Base-by-base conservation (phyloP, 169 alveolate species). In the Eimeria tenella region DNA sequence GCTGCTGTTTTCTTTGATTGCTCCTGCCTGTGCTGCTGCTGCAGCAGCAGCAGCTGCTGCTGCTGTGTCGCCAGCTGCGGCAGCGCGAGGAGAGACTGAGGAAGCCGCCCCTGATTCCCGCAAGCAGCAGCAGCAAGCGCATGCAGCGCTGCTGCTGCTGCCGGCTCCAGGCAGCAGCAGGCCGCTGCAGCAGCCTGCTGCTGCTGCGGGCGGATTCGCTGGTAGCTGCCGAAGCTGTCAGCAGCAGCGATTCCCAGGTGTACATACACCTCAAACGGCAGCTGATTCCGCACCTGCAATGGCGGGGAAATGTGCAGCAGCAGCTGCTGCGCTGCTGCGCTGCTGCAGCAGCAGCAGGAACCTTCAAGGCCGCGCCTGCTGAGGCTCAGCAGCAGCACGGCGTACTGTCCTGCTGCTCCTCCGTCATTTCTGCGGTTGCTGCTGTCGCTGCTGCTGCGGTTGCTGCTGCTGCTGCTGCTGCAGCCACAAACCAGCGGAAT, bases 261-360 rank as follows among this genome's bases (percentile, higher is more conserved):
- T 79, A 6, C 71, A 53, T 49, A 79, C 87, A 79, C 87, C 68
- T 50, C 87, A 79, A 79, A 79, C n/a, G 87, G 87, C 50, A 79
- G 87, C 71, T n/a, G 49, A 4, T 68, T 79, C n/a, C 68, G 63
- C n/a, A 79, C 87, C 5, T 68, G 19, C 0, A 79, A 19, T 13
- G 87, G 71, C 21, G 87, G 68, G 3, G 53, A 6, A n/a, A 79
- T n/a, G 70, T n/a, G 87, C 87, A 79, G 87, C 87, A 79, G 42
- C 42, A 79, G 87, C 68, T 79, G 87, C 87, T 79, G 87, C 84
- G 58, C 58, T n/a, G 70, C 71, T 49, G 60, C 86, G 0, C 25
- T 25, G 70, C 87, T 79, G 87, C 87, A 79, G 87, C 87, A 79
- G 87, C 87, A 79, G n/a, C n/a, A n/a, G n/a, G n/a, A n/a, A 19